Conservation (phyloP, 495 filamentous ascomycete species). For the Annulohypoxylon moriforme region DNA sequence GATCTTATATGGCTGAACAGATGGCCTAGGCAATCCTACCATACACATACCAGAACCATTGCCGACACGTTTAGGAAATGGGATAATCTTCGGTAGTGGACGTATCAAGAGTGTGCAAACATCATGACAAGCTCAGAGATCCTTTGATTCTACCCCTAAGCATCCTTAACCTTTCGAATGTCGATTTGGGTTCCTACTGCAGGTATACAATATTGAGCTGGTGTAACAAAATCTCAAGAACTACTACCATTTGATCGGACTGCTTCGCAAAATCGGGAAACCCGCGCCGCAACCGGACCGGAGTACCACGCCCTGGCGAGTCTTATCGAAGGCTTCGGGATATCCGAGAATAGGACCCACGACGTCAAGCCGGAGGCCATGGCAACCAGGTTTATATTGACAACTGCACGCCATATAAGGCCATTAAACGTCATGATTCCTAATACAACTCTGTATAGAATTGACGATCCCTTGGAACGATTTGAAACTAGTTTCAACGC, state of each 20-base stretch:
- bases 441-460: background rate
- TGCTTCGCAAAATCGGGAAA: background rate
- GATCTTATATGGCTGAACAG: background rate
- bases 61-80: background rate
- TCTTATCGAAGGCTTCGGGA: background rate
- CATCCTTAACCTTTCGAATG: background rate
- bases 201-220: background rate
- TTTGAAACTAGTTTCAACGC: background rate
- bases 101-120: background rate
- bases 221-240: background rate
- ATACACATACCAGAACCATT: background rate
- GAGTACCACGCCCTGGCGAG: background rate
- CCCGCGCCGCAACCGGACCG: background rate
- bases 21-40: background rate
- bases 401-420: background rate
- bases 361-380: background rate
- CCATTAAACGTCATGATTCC: background rate
- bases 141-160: background rate
- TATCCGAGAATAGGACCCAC: background rate
- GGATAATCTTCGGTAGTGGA: background rate
- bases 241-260: background rate
- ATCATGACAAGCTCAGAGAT: background rate
- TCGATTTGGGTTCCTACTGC: background rate
- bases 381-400: background rate
- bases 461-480: background rate